Conservation (phyloP, 2,329 filamentous ascomycete species). For the Cercospora sojina region DNA sequence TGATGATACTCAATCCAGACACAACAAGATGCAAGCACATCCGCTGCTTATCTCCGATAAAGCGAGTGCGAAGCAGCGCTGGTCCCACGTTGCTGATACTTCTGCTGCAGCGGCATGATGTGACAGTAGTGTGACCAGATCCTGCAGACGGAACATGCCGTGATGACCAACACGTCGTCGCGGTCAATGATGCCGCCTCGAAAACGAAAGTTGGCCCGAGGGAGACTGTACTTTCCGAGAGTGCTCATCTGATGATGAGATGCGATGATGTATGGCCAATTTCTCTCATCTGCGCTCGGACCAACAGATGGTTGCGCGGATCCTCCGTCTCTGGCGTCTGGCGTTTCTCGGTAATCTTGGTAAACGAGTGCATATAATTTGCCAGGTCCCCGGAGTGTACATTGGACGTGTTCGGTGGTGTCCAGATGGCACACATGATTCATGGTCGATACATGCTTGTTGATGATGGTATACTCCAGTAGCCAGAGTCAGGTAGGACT, state of each 20-base stretch:
- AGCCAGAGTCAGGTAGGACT: constrained; percentile 27
- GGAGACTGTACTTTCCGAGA: not conserved
- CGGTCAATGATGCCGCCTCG: not conserved
- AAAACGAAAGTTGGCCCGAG: not conserved
- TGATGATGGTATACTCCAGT: constrained; percentile 17
- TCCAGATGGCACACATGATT: not conserved
- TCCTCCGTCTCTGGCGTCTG: not conserved
- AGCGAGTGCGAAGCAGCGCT: not conserved
- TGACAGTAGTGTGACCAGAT: not conserved
- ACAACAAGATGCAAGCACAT: not conserved
- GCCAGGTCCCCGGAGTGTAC: not conserved
- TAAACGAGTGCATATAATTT: not conserved
- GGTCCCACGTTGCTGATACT: not conserved
- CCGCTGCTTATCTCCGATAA: not conserved
- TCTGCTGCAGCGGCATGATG: not conserved
- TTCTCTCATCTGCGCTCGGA: not conserved
- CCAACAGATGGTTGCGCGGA: not conserved
- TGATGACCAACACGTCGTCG: not conserved
- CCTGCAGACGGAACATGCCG: not conserved
- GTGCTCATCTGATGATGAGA: not conserved
- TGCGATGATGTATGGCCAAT: not conserved
- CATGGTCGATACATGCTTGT: constrained; percentile 4
- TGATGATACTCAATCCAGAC: not conserved
- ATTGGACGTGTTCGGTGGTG: not conserved
- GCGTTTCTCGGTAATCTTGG: not conserved